Evolutionary conservation across 306 rosid genomes (phyloP).

Genomic region (Cicer bijugum): DNA sequence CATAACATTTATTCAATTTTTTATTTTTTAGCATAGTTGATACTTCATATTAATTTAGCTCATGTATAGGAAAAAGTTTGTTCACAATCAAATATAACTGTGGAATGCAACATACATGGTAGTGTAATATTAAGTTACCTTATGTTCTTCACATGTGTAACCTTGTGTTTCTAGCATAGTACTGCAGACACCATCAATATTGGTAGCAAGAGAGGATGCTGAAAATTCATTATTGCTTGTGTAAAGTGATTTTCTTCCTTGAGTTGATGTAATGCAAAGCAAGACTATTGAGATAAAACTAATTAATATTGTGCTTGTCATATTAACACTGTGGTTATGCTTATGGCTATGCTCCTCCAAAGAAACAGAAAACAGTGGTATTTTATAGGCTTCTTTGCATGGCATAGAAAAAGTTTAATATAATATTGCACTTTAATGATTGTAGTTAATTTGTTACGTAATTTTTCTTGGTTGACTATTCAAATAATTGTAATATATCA

Average conservation of each 20-base stretch:
- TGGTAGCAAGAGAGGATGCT: conserved; percentile 13
- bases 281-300: conserved; percentile 36
- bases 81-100: neutral
- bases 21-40: too few relatives aligned
- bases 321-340: conserved; percentile 4
- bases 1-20: too few relatives aligned
- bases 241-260: conserved; percentile 44
- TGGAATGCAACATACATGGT: neutral
- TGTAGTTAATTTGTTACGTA: too few relatives aligned
- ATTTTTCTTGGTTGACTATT: too few relatives aligned
- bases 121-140: conserved; percentile 36
- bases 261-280: conserved; percentile 24
- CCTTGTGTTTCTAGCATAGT: conserved; percentile 60
- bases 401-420: too few relatives aligned
- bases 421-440: too few relatives aligned
- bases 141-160: conserved; percentile 71
- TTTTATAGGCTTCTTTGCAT: conserved; percentile 8
- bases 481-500: too few relatives aligned
- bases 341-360: neutral
- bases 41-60: too few relatives aligned
- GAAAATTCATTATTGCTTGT: conserved; percentile 25
- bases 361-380: neutral
- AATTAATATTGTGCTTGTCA: conserved; percentile 31
- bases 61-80: too few relatives aligned
- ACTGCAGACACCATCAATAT: conserved; percentile 58